Evolutionary conservation across 129 eudicot genomes (phyloP).

Genomic region (Sambucus nigra): DNA sequence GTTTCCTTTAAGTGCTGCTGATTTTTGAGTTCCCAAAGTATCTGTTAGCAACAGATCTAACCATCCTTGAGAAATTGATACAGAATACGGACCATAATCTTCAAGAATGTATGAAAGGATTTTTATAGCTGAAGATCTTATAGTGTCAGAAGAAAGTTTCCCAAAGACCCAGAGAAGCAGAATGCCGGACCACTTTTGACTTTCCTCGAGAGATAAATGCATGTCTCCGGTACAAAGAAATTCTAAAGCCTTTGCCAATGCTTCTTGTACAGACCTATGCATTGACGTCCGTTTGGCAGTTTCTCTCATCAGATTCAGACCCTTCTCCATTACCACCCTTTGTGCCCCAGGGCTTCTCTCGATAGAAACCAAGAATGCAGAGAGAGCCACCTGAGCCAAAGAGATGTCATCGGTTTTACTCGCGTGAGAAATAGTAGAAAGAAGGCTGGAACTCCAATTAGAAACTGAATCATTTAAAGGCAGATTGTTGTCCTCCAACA

Average conservation of each 20-base stretch:
- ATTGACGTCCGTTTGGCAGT: slow-evolving; percentile 57
- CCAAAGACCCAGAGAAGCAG: slow-evolving; percentile 80
- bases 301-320: slow-evolving; percentile 78
- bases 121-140: slow-evolving; percentile 61
- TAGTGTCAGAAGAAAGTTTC: slow-evolving; percentile 41
- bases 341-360: slow-evolving; percentile 65
- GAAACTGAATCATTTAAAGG: slow-evolving; percentile 66
- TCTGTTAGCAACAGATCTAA: slow-evolving; percentile 65
- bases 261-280: slow-evolving; percentile 72
- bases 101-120: slow-evolving; percentile 75
- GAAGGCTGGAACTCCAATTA: slow-evolving; percentile 84
- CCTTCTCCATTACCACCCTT: slow-evolving; percentile 67
- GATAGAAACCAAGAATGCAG: slow-evolving; percentile 75
- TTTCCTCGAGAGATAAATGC: slow-evolving; percentile 79
- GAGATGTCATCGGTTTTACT: slow-evolving; percentile 71
- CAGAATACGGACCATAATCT: slow-evolving; percentile 71
- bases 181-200: slow-evolving; percentile 78
- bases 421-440: slow-evolving; percentile 76
- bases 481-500: slow-evolving; percentile 69
- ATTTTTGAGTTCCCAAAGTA: slow-evolving; percentile 39
- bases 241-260: slow-evolving; percentile 78
- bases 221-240: slow-evolving; percentile 46
- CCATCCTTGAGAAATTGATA: slow-evolving; percentile 97
- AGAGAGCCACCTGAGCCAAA: slow-evolving; percentile 74
- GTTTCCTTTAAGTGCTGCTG: slow-evolving; percentile 39